Evolutionary conservation across 1,284 basidiomycete genomes (phyloP), one percentile per base, ranked within the genome.

Genomic region (Ceratobasidium sp.): DNA sequence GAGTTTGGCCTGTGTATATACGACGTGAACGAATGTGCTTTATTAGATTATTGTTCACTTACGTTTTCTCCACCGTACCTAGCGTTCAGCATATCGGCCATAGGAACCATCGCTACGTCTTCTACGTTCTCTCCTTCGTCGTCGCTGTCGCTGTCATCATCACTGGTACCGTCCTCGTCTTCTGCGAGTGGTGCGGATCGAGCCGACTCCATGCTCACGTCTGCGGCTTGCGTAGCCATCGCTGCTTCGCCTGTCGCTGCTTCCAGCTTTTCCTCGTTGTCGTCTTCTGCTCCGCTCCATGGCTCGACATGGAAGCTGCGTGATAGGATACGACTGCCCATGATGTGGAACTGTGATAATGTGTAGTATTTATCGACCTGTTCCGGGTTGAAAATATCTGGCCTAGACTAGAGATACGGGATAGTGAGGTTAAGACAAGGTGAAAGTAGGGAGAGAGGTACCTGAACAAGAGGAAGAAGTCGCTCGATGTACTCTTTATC

Each of bases 71-170:
- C 90, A n/a, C 91, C 93, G 84, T 91, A 95, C 77, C 92, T 90
- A 6, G 97, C 97, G 82, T 97, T 98, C 69, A 97, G 88, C 89
- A 99, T 93, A 85, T 99, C 97, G 0, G 97, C 98, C 89, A 99
- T 93, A 0, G 97, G 97, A 0, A 99, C 94, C 97, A 99, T 98
- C 0, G 95, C 92, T 12, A 96, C 92, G 81, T 95, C 91, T 1
- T 90, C 88, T 1, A 91, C 86, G 77, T 93, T 90, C 70, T 92
- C 91, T 2, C 86, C 88, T 13, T 91, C 90, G 3, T 91, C 91
- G 1, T 90, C 82, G 40, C 83, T 88, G 13, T 87, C 87, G 6
- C 72, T 55, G 28, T 87, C 86, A 6, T 81, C 82, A 26, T 84
- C 82, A 1, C 85, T 82, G 1, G 85, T 85, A 10, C 77, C 82